These are phyloP conservation scores for Acrocalymma vagum DNA, from an alignment of 2,329 filamentous ascomycete genomes.

Conservation along the genomic window DNA sequence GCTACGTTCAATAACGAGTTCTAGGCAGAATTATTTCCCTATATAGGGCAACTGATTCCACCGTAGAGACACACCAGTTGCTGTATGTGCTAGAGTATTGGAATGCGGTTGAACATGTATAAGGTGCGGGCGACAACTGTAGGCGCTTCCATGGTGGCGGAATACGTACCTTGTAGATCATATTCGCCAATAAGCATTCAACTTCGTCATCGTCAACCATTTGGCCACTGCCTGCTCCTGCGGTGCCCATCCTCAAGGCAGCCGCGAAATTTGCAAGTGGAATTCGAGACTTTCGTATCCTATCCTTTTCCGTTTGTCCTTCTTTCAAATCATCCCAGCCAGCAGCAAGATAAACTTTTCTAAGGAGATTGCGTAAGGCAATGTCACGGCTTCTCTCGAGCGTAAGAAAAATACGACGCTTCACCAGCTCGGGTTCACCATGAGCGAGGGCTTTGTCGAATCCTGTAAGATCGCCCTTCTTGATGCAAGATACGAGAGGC, in stretches of 20 bases:
- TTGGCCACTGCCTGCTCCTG: slow-evolving; percentile 61
- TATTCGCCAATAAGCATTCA: slow-evolving; percentile 92
- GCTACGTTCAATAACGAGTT: slow-evolving; percentile 20
- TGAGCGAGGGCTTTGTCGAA: slow-evolving; percentile 84
- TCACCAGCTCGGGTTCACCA: slow-evolving; percentile 92
- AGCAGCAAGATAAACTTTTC: slow-evolving; percentile 87
- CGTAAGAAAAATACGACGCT: slow-evolving; percentile 91
- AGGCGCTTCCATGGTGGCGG: slow-evolving; percentile 2
- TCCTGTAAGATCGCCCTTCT: slow-evolving; percentile 78
- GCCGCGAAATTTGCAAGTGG: slow-evolving; percentile 85
- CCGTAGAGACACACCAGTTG: slow-evolving; percentile 11
- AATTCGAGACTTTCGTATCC: slow-evolving; percentile 75
- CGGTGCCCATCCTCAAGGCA: slow-evolving; percentile 78
- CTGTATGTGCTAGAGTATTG: too few relatives aligned
- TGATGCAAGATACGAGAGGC: slow-evolving; percentile 81
- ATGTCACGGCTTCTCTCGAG: slow-evolving; percentile 93
- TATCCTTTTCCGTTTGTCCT: slow-evolving; percentile 67
- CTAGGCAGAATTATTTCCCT: slow-evolving; percentile 12
- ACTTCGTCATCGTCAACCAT: slow-evolving; percentile 88
- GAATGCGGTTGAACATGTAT: slow-evolving; percentile 17
- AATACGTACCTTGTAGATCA: slow-evolving; percentile 90
- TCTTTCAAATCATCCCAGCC: slow-evolving; percentile 81
- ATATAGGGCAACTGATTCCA: slow-evolving; percentile 8
- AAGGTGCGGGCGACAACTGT: slow-evolving; percentile 9
- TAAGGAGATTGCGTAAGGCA: slow-evolving; percentile 86